Conservation (phyloP, 2,329 filamentous ascomycete species). For the Aspergillus calidoustus region DNA sequence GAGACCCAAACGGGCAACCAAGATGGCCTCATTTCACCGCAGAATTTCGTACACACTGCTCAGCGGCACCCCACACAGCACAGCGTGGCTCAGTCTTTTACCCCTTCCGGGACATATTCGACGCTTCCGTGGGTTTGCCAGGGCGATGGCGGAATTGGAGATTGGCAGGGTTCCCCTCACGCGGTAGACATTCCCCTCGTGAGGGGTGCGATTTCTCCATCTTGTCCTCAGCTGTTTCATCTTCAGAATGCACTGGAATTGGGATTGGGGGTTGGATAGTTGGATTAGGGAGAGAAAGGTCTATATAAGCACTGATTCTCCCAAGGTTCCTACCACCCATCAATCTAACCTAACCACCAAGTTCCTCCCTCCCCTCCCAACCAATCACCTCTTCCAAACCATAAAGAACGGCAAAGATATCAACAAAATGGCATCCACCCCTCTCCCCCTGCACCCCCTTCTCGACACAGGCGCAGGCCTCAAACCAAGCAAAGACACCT, state of each 20-base stretch:
- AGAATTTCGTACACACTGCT: not conserved
- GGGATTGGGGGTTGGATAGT: no score
- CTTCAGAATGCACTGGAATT: no score
- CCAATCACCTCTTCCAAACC: not conserved
- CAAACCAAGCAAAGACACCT: constrained; percentile 57
- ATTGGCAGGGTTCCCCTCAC: not conserved
- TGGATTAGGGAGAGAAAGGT: no score
- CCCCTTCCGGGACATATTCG: not conserved
- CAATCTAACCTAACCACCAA: not conserved
- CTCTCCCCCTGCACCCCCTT: constrained; percentile 61
- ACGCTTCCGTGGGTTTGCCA: not conserved
- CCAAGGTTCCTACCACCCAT: not conserved
- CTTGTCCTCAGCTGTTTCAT: no score
- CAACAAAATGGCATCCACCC: constrained; percentile 7
- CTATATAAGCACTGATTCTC: no score
- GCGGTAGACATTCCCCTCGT: not conserved
- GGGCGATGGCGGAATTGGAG: not conserved
- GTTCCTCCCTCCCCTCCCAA: not conserved
- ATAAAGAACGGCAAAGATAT: not conserved
- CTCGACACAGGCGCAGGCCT: constrained; percentile 62
- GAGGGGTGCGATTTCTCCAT: not conserved
- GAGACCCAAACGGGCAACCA: not conserved
- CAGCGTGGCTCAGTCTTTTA: not conserved
- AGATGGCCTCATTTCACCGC: not conserved
- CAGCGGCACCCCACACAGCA: not conserved